Base-by-base conservation (phyloP, 192 early-diverging fungal species). In the Entrophospora sp. region DNA sequence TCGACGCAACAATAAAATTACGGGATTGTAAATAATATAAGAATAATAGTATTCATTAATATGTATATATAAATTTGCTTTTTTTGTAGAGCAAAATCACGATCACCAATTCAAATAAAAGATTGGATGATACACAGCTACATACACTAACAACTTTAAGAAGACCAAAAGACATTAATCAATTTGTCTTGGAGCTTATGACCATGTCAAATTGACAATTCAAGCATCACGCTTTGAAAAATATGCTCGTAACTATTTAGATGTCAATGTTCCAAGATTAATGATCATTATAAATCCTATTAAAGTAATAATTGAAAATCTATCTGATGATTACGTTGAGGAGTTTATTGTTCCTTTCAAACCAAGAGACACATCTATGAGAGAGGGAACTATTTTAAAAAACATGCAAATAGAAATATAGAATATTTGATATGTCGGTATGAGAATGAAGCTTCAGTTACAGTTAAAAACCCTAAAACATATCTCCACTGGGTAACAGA, bases 401-500 rank as follows among this genome's bases (percentile, higher is more conserved):
- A 85, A 70, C 86, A 91, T 73, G 77, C 77, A 4, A 71, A 79
- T 45, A 95, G 97, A 52, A 87, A 90, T 59, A 76, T 97, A 53
- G 74, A 81, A n/a, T 90, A 95, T 73, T 68, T 99, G 28, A 76
- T 85, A 42, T 93, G 88, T 55, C 77, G 79, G 43, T 94, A 92
- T 71, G 89, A 94, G 61, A 84, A 87, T 70, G 77, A 68, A 25
- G n/a, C n/a, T n/a, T 64, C 58, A 2, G 81, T 75, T 20, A n/a
- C n/a, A n/a, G 81, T 81, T 70, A 80, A 73, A 66, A 91, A 91
- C 76, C 93, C 97, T 57, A 99, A 96, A 83, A 88, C 97, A 4
- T 99, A 88, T 75, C 96, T 99, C 77, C 97, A 99, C 72, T 99
- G 97, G 97, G 80, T 99, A 25, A 91, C 90, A 35, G 85, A 95